Percentiles rank a stretch among this genome's conserved stretches.
phyloP scores from a whole-genome alignment of 345 rosid species.

The Jatropha curcas region DNA sequence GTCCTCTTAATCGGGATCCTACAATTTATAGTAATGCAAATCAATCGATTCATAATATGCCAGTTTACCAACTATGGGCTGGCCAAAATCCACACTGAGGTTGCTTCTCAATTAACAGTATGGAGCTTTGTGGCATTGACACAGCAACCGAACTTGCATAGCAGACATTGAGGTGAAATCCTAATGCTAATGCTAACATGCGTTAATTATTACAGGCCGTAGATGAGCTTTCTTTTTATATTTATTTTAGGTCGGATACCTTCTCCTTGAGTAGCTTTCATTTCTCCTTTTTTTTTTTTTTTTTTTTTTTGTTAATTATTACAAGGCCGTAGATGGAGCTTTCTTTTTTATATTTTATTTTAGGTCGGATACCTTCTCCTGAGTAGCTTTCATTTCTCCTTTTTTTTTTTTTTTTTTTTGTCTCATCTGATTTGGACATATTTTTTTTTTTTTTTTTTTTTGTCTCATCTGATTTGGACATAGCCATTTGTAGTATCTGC shows the following conservation, averaged over 20 bases:
- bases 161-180: slow-evolving; percentile 20
- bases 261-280: not conserved
- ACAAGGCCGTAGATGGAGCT: slow-evolving; percentile 4
- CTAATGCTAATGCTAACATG: slow-evolving; percentile 25
- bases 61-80: slow-evolving; percentile 63
- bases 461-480: not conserved
- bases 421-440: no score
- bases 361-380: not conserved
- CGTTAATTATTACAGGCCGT: not conserved
- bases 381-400: not conserved
- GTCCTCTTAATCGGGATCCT: slow-evolving; percentile 46
- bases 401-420: no score
- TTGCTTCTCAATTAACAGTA: not conserved
- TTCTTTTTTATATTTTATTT: not conserved
- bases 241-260: not conserved
- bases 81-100: slow-evolving; percentile 19
- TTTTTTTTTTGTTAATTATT: not conserved
- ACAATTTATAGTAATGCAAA: slow-evolving; percentile 40
- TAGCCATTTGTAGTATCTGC: not conserved
- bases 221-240: slow-evolving; percentile 3
- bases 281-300: no score
- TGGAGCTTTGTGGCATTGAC: slow-evolving; percentile 7
- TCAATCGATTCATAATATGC: slow-evolving; percentile 54
- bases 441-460: no score
- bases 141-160: slow-evolving; percentile 5